Base-by-base conservation (phyloP, 2,329 filamentous ascomycete genomes). In the Colletotrichum sp. region DNA sequence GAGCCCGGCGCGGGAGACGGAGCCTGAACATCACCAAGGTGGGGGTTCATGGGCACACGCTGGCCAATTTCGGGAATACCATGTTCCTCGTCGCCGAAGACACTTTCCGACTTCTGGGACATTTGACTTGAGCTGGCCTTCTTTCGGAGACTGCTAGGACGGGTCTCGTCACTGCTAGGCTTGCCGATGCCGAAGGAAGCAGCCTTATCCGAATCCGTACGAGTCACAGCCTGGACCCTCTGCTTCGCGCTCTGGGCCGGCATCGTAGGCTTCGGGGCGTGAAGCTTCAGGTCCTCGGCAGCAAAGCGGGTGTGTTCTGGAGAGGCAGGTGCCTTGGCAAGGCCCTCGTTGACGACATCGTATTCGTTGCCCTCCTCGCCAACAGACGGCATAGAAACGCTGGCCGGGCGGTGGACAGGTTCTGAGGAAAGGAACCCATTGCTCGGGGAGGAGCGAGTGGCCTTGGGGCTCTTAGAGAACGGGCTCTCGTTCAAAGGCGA, bases 1-100 rank as follows among this genome's bases (percentile, higher is more conserved):
- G 85, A 80, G 60, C 85, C 84, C 10, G 93, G 94, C 4, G 92
- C 91, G 2, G 96, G 96, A 3, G 96, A 97, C 4, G 97, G 97
- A 16, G 97, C 97, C 86, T 99, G 97, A 12, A 99, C 97, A 83
- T 99, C 96, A 77, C 97, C 97, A 59, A 97, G 95, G 83, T 97
- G 92, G 69, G 94, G 94, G 82, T 97, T 94, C 95, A 99, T 97
- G 66, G 97, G 97, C 52, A 99, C 96, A 82, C 96, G 94, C 81
- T 95, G 92, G 64, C 96, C 96, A 79, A 98, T 97, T 82, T 98
- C 95, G 3, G 96, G 96, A 80, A 98, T 98, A 26, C 96, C 96
- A 71, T 96, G 93, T 78, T 97, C 95, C 62, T 96, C 94, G 21
- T 94, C 94, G 26, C 74, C 77, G 13, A 78, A 78, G 64, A 72